A percentile compares a stretch with the other conserved stretches of the same genome.
Evolutionary conservation across 768 basidiomycete species (phyloP).

Genomic region (Boletus sp.): DNA sequence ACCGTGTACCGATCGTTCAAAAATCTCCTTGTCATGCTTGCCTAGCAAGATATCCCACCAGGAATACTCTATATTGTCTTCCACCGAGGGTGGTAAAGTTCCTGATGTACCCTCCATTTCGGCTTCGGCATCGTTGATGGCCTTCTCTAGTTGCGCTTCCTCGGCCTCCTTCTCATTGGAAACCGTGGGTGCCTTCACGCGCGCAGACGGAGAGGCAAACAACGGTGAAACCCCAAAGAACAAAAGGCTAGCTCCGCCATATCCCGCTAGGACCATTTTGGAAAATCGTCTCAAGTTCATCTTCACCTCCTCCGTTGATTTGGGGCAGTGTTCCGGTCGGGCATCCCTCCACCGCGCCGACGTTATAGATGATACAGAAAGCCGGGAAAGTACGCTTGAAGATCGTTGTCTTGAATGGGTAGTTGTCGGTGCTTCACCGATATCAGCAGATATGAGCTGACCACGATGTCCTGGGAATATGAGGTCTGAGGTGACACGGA

Average conservation of each 20-base stretch:
- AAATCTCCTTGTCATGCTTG: slow-evolving; percentile 80
- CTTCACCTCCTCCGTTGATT: slow-evolving; percentile 53
- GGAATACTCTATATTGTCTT: slow-evolving; percentile 47
- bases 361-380: slow-evolving; percentile 29
- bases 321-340: slow-evolving; percentile 23
- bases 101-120: slow-evolving; percentile 48
- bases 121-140: slow-evolving; percentile 69
- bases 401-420: slow-evolving; percentile 33
- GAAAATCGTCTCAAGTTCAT: slow-evolving; percentile 73
- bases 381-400: slow-evolving; percentile 24
- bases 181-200: slow-evolving; percentile 25
- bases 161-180: slow-evolving; percentile 49
- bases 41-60: slow-evolving; percentile 86
- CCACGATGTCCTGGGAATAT: slow-evolving; percentile 65
- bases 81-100: slow-evolving; percentile 21
- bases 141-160: slow-evolving; percentile 59
- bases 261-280: slow-evolving; percentile 81
- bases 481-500: slow-evolving; percentile 72
- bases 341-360: slow-evolving; percentile 25
- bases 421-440: slow-evolving; percentile 54
- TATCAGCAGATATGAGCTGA: slow-evolving; percentile 78
- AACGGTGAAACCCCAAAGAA: slow-evolving; percentile 69
- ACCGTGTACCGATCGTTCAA: slow-evolving; percentile 55
- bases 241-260: slow-evolving; percentile 76
- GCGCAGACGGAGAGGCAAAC: slow-evolving; percentile 26